phyloP scores from a whole-genome alignment of 1,139 yeast genomes.

The Nematodospora anomalae region DNA sequence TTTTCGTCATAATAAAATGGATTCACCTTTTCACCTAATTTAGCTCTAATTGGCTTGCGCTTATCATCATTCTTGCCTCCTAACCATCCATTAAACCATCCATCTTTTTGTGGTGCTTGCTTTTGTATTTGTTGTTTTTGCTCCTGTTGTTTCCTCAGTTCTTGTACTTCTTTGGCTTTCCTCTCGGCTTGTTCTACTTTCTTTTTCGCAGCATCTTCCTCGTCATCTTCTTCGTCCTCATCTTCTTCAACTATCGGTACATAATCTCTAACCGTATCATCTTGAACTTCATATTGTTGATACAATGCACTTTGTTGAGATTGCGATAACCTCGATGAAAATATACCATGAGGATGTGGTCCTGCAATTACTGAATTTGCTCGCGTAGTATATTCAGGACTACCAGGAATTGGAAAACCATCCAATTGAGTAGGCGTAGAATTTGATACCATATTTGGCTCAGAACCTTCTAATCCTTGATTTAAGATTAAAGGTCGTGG shows the following conservation, averaged over 20 bases:
- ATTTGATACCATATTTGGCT: background rate
- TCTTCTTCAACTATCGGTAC: conserved; percentile 48
- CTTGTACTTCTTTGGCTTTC: conserved; percentile 18
- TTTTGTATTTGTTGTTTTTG: conserved; percentile 8
- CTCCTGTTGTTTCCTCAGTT: conserved; percentile 5
- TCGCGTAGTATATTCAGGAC: conserved; percentile 47
- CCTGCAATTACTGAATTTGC: conserved; percentile 49
- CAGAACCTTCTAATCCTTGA: conserved; percentile 2
- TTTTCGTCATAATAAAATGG: conserved; percentile 80
- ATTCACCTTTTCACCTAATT: conserved; percentile 74
- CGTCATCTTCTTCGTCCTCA: conserved; percentile 42
- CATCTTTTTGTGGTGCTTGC: conserved; percentile 7
- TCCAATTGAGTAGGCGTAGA: conserved; percentile 18
- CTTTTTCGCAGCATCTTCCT: conserved; percentile 16
- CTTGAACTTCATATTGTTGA: conserved; percentile 49
- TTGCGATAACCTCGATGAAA: conserved; percentile 44
- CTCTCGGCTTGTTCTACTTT: conserved; percentile 18
- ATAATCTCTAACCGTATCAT: conserved; percentile 48
- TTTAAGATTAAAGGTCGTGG: conserved; percentile 15
- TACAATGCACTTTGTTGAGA: conserved; percentile 49
- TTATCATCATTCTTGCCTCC: conserved; percentile 50
- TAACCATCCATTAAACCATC: conserved; percentile 56
- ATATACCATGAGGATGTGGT: conserved; percentile 18
- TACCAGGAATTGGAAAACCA: conserved; percentile 49
- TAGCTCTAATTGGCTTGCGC: conserved; percentile 78